Evolutionary conservation across 164 flowering plant genomes (phyloP), one percentile per base, ranked within the genome.

Genomic region (Nymphaea colorata): DNA sequence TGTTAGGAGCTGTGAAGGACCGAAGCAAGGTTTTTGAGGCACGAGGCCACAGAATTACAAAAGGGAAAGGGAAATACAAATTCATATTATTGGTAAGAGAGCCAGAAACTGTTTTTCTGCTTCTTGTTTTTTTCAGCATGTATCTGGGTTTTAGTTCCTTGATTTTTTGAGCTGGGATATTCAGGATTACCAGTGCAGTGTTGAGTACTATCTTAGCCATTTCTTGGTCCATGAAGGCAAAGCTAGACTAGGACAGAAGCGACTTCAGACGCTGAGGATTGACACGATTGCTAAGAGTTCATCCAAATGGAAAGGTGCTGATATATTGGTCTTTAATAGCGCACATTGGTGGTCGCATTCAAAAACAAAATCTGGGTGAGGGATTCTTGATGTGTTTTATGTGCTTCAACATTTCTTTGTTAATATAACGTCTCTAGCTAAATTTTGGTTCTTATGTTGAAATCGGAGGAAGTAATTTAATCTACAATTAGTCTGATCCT

Each of bases 291-390:
- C 87, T 80, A 85, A 71, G 65, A 78, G 95, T 44, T 82, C 97
- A 63, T 86, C 98, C 6, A 87, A 86, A 80, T 94, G 98, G 99
- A 88, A 79, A 78, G 89, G 87, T 67, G 98, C 99, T 74, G 99
- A 94, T 80, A 85, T 94, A 74, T 75, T 94, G 70, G 82, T 94
- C 66, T 94, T 94, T 83, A 91, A 94, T 70, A 83, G 96, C 41
- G 99, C 97, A 36, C 96, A 94, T 81, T 94, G 99, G 99, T 94
- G 99, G 99, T 79, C 84, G n/a, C 98, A 91, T 82, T 75, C 66
- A 81, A 94, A 94, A 76, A 94, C 99, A 12, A 88, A 87, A 85
- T 80, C 98, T 47, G 99, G 99, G 98, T 94, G 71, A 84, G 92
- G 55, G 11, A 47, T 2, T 47, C 2, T 47, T 47, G 55, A 47